Base-by-base conservation (phyloP, 2,329 filamentous ascomycete species). In the Monosporascus sp. region DNA sequence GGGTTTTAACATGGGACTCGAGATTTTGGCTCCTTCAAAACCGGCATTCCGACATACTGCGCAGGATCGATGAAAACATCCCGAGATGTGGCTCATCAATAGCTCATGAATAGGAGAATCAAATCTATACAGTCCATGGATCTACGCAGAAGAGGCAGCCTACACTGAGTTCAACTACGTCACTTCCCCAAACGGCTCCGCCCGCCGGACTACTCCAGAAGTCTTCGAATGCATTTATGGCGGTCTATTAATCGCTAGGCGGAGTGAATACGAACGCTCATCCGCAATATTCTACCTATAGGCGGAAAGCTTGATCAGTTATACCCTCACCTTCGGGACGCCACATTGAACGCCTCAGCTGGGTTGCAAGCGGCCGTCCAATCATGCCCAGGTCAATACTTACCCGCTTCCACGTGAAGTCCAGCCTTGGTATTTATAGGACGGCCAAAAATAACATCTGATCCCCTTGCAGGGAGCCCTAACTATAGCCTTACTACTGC, bases 331-430 rank as follows among this genome's bases (percentile, higher is more conserved):
- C 15, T 36, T 49, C 51, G 51, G 51, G 46, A 49, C 51, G 51
- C 51, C 51, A 52, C 51, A 35, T 52, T 47, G 31, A 31, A 46
- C 22, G 44, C 22, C 51, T 44, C 24, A 43, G n/a, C 37, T 48
- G 48, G 18, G 35, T 18, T 38, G 41, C 9, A 20, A 43, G 37
- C 18, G 9, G 41, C 43, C 17, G 27, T 24, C 46, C 51, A 52
- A 52, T 49, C 46, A 39, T n/a, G 9, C 20, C 18, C 22, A 18
- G 9, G 48, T 18, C 11, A 37, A 39, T 48, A 31, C 24, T 7
- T 15, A 35, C 20, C 35, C 17, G 50, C 45, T 43, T 11, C 18
- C 18, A 24, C 20, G 18, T 43, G 39, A 43, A 43, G 39, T 6
- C 39, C 39, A 43, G 18, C 18, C 20, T 20, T 43, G n/a, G 20